Percentiles rank a stretch among this genome's conserved stretches.
Evolutionary conservation across 768 basidiomycete species (phyloP).

Genomic region (Leccinum variicolor): DNA sequence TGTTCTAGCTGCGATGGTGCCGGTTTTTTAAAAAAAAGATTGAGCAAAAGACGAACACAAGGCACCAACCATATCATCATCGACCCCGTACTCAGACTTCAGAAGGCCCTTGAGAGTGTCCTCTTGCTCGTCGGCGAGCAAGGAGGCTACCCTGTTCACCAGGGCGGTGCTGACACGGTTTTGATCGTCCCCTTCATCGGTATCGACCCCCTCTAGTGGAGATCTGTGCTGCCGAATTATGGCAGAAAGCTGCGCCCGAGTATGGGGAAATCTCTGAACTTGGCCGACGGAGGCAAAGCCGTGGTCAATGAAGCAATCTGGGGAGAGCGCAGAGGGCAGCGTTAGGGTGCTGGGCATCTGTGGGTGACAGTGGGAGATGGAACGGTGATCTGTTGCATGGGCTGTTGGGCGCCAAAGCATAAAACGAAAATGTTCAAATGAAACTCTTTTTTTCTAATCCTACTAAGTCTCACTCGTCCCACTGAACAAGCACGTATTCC

Average conservation of each 20-base stretch:
- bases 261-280: constrained; percentile 67
- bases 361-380: constrained; percentile 15
- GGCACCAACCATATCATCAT: constrained; percentile 61
- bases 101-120: constrained; percentile 79
- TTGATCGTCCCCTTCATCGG: constrained; percentile 57
- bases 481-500: constrained; percentile 72
- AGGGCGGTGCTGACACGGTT: constrained; percentile 55
- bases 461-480: constrained; percentile 50
- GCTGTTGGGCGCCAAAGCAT: constrained; percentile 19
- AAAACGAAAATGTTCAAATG: no score
- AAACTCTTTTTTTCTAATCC: constrained; percentile 4
- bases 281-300: constrained; percentile 15
- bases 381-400: constrained; percentile 22
- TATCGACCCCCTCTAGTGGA: constrained; percentile 49
- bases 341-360: constrained; percentile 26
- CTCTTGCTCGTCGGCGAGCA: constrained; percentile 81
- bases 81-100: constrained; percentile 64
- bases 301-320: constrained; percentile 16
- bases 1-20: constrained; percentile 65
- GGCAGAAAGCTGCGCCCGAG: constrained; percentile 72
- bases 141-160: constrained; percentile 65
- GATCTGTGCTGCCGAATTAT: constrained; percentile 73
- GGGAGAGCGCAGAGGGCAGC: constrained; percentile 16
- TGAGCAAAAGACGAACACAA: constrained; percentile 6
- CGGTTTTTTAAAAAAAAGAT: constrained; percentile 9